Percentiles rank a stretch among this genome's conserved stretches.
Conservation (phyloP, 1,139 yeast species). For the Pichia kudriavzevii region DNA sequence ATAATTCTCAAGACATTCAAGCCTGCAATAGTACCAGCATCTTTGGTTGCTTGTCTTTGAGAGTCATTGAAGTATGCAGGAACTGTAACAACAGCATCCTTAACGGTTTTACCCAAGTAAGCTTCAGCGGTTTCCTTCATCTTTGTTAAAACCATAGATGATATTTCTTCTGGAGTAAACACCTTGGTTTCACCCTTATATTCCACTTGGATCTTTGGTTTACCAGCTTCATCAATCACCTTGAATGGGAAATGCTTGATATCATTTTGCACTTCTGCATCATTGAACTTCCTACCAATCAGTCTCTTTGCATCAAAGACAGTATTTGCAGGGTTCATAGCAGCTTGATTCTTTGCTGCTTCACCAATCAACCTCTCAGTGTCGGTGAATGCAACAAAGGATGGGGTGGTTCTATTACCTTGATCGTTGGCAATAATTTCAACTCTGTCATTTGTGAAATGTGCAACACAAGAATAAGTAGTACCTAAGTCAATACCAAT, state of each 20-base stretch:
- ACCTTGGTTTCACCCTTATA: conserved; percentile 62
- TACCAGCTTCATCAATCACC: conserved; percentile 61
- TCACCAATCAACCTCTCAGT: conserved; percentile 89
- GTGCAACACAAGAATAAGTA: conserved; percentile 78
- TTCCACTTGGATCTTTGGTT: conserved; percentile 73
- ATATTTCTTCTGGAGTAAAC: conserved; percentile 84
- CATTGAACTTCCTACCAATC: conserved; percentile 72
- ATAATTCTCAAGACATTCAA: conserved; percentile 53
- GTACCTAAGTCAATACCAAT: conserved; percentile 84
- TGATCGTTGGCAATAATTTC: conserved; percentile 92
- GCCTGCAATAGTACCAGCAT: conserved; percentile 57
- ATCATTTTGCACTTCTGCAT: conserved; percentile 73
- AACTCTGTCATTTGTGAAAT: conserved; percentile 61
- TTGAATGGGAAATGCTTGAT: conserved; percentile 75
- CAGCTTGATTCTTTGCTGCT: conserved; percentile 91
- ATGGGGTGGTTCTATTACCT: conserved; percentile 92
- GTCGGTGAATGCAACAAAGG: conserved; percentile 78
- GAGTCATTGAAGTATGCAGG: conserved; percentile 59
- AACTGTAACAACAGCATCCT: conserved; percentile 71
- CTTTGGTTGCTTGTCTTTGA: conserved; percentile 58
- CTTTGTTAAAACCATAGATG: conserved; percentile 84
- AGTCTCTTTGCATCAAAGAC: conserved; percentile 81
- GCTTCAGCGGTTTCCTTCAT: conserved; percentile 93
- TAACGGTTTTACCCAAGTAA: conserved; percentile 55
- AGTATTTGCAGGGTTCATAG: conserved; percentile 72